These are phyloP conservation scores for Cynanchum wilfordii DNA, from an alignment of 257 asterid species.

Conservation along the genomic window DNA sequence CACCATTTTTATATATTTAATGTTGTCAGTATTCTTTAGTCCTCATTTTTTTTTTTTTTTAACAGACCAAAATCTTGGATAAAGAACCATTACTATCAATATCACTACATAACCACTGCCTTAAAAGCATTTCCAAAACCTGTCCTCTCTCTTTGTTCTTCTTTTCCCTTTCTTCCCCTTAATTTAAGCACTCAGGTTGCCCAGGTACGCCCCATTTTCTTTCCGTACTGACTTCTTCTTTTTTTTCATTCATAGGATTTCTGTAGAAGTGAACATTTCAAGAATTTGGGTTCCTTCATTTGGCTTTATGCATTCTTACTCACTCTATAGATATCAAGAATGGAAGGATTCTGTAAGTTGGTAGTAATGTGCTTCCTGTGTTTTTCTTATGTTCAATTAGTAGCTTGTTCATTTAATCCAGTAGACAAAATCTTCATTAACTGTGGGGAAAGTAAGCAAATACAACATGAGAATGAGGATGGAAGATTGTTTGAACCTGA, in stretches of 20 bases:
- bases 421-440: slow-evolving; percentile 29
- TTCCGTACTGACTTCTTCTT: not conserved
- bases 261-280: not conserved
- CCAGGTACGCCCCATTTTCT: slow-evolving; percentile 10
- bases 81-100: slow-evolving; percentile 1
- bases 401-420: slow-evolving; percentile 29
- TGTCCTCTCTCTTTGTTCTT: not conserved
- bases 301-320: slow-evolving; percentile 7
- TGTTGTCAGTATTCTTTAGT: slow-evolving; percentile 12
- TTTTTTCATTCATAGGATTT: not conserved
- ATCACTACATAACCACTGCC: not conserved
- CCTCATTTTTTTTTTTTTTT: not conserved
- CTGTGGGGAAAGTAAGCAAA: slow-evolving; percentile 26
- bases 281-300: slow-evolving; percentile 6
- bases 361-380: slow-evolving; percentile 15
- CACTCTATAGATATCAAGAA: slow-evolving; percentile 12
- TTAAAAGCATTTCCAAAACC: not conserved
- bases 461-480: slow-evolving; percentile 24
- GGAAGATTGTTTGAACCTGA: slow-evolving; percentile 38
- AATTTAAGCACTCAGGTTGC: not conserved
- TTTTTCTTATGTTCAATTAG: slow-evolving; percentile 8
- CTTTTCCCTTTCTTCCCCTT: not conserved
- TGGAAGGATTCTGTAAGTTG: slow-evolving; percentile 13
- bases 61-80: slow-evolving; percentile 11
- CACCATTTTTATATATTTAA: slow-evolving; percentile 18